Percentiles rank a stretch among this genome's conserved stretches.
These are phyloP conservation scores for Pseudoscleropodium purum DNA, from an alignment of 225 moss, liverwort and hornwort genomes.

Conservation along the genomic window DNA sequence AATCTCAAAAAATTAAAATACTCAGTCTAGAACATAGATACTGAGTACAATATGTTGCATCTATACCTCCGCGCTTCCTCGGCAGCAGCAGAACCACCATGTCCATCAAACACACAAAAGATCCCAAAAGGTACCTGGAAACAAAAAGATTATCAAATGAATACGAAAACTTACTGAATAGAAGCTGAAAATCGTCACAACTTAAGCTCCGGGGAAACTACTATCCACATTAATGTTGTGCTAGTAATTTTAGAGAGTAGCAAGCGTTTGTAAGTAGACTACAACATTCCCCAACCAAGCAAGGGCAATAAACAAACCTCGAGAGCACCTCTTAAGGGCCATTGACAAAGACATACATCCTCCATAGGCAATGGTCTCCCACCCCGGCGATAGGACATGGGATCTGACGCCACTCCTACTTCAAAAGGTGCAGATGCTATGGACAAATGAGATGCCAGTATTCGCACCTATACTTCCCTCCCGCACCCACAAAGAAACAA, in stretches of 20 bases:
- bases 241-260: not conserved
- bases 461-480: slow-evolving; percentile 67
- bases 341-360: slow-evolving; percentile 81
- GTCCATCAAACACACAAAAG: slow-evolving; percentile 96
- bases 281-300: not conserved
- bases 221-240: not conserved
- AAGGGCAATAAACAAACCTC: slow-evolving; percentile 45
- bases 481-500: slow-evolving; percentile 8
- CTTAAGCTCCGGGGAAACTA: not conserved
- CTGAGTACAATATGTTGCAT: not conserved
- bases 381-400: slow-evolving; percentile 75
- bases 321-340: slow-evolving; percentile 76
- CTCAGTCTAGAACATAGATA: not conserved
- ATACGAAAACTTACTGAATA: not conserved
- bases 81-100: slow-evolving; percentile 84
- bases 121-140: slow-evolving; percentile 57
- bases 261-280: not conserved
- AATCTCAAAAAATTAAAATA: not conserved
- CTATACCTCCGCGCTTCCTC: slow-evolving; percentile 78
- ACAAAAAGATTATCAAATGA: not conserved
- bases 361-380: slow-evolving; percentile 78
- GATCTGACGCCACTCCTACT: slow-evolving; percentile 77
- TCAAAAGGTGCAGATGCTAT: slow-evolving; percentile 76
- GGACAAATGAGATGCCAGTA: slow-evolving; percentile 56
- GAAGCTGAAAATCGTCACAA: not conserved